Evolutionary conservation across 2,329 filamentous ascomycete species (phyloP).

Genomic region (Lachnellula subtilissima): DNA sequence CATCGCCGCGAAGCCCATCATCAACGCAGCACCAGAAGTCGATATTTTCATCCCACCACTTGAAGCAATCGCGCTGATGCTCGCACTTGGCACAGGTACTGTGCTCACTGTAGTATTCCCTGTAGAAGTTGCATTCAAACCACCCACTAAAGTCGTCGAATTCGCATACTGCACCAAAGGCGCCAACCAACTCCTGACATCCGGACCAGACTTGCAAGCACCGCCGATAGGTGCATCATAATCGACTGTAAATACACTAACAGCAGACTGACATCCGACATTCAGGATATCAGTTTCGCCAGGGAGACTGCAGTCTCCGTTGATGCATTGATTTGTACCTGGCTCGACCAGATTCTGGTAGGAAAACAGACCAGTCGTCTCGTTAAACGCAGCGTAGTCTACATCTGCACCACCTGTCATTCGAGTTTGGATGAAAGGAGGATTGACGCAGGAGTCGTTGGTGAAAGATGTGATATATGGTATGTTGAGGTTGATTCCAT

Average conservation of each 20-base stretch:
- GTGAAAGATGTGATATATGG: constrained; percentile 38
- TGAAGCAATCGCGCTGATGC: not conserved
- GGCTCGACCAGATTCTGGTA: constrained; percentile 36
- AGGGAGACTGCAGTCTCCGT: constrained; percentile 46
- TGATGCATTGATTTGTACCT: constrained; percentile 45
- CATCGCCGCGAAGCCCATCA: not conserved
- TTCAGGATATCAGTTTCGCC: constrained; percentile 46
- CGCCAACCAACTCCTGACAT: constrained; percentile 3
- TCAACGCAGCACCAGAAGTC: not conserved
- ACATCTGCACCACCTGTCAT: constrained; percentile 45
- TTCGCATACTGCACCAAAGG: constrained; percentile 6
- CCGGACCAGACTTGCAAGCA: not conserved
- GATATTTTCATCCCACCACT: not conserved
- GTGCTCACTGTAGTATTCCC: not conserved
- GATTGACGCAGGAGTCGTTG: constrained; percentile 36
- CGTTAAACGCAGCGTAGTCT: constrained; percentile 42
- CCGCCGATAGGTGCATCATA: constrained; percentile 41
- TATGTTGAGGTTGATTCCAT: constrained; percentile 49
- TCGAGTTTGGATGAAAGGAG: constrained; percentile 43
- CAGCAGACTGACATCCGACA: constrained; percentile 34
- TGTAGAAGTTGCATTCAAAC: not conserved
- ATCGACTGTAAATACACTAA: constrained; percentile 47
- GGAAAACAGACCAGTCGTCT: constrained; percentile 39
- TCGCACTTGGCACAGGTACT: not conserved
- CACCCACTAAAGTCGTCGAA: not conserved